Percentiles rank a stretch among this genome's conserved stretches.
These are phyloP conservation scores for Talaromyces wortmannii DNA, from an alignment of 495 filamentous ascomycete species.

Conservation along the genomic window DNA sequence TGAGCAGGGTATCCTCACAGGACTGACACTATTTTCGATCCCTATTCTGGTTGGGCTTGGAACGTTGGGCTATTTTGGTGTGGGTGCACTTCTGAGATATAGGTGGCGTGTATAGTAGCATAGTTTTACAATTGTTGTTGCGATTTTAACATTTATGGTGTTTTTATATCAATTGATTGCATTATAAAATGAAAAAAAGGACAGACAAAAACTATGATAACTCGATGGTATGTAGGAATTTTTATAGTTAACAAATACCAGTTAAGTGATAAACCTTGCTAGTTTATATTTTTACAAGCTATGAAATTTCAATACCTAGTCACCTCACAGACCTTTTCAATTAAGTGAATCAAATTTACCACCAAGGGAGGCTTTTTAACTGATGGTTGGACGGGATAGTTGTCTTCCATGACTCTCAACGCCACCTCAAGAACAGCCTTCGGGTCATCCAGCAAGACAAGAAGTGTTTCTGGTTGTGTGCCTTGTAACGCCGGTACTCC, in stretches of 20 bases:
- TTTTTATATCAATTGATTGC: not conserved
- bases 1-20: conserved; percentile 42
- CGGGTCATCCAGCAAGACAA: conserved; percentile 29
- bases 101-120: not conserved
- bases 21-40: conserved; percentile 11
- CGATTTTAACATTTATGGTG: not conserved
- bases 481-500: conserved; percentile 37
- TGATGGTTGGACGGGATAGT: conserved; percentile 19
- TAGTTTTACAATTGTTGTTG: not conserved
- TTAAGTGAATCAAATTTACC: conserved; percentile 8
- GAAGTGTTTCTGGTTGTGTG: not conserved
- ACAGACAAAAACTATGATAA: too few species aligned
- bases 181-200: not conserved
- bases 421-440: conserved; percentile 31
- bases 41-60: conserved; percentile 3
- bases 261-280: too few species aligned
- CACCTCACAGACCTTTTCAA: not conserved
- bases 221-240: too few species aligned
- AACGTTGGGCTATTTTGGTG: not conserved
- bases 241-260: too few species aligned
- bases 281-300: too few species aligned
- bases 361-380: conserved; percentile 11
- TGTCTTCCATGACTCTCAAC: conserved; percentile 30
- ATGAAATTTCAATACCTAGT: too few species aligned
- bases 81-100: not conserved